Evolutionary conservation across 306 rosid genomes (phyloP), one percentile per base, ranked within the genome.

Genomic region (Oemleria cerasiformis): DNA sequence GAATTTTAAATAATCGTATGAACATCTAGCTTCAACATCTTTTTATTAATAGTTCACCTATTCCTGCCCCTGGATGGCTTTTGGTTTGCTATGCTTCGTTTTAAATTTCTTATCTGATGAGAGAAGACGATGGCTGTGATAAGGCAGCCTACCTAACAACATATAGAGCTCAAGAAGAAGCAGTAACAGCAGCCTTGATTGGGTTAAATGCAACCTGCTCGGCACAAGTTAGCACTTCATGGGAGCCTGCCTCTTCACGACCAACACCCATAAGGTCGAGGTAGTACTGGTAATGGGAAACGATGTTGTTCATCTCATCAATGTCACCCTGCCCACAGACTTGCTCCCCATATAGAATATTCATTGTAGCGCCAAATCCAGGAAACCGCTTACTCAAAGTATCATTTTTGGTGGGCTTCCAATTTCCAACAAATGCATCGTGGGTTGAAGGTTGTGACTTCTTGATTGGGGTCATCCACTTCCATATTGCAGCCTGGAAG

Each of bases 401-500:
- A 79, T 94, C 99, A 2, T 94, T 94, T 90, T 85, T 91, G 75
- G 87, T 86, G 2, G 99, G 99, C 84, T 94, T 91, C 99, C 99
- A 94, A 50, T 78, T 75, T 53, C 97, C 99, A n/a, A 91, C 86
- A 5, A 94, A 91, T 75, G 30, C 85, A 2, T 94, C 95, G 3
- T 94, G 99, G 54, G 96, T 76, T 4, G 99, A 89, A 61, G 99
- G 97, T 81, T 94, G 97, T 17, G 78, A 47, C 86, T 86, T 89
- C 78, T 82, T 94, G 10, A 86, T 51, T 42, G 95, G 88, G 3
- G 85, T 88, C 92, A 89, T 86, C 99, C 99, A 94, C 84, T 80
- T 89, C 90, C 87, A 84, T 3, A 94, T 86, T 30, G 97, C 99
- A 45, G 99, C 88, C 86, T 86, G 96, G 88, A 94, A 91, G 42